Evolutionary conservation across 805 yeast genomes (phyloP), one percentile per base, ranked within the genome.

Genomic region (Teunomyces aglyptinius): DNA sequence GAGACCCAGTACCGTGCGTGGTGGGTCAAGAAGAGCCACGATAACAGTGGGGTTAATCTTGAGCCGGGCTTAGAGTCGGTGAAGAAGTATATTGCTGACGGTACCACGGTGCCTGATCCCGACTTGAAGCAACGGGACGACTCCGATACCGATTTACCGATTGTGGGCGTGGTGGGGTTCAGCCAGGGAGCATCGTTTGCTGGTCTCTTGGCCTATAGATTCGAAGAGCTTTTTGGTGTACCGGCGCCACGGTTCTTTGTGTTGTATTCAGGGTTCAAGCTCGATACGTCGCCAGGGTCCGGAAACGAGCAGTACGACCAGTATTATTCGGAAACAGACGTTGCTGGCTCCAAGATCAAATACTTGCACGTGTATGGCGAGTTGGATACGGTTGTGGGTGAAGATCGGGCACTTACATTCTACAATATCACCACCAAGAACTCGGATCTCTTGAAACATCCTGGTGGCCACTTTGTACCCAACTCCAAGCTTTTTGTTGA

Each of bases 401-500:
- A 82, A 22, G 85, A 80, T 20, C 75, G 96, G 57, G 78, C 91
- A 0, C 70, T 80, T 67, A 73, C 75, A 19, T 70, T 94, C 35
- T 81, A 77, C 47, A 60, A 71, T 15, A 44, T 49, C 19, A 50
- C 61, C 42, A 60, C 61, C 48, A 76, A 78, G 13, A 65, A 76
- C 32, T 80, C 85, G 44, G 77, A 78, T 44, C 69, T 86, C 5
- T 72, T 85, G 49, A 85, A 80, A 52, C 99, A 92, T 59, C 97
- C 97, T 7, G 98, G 99, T 50, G 97, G 98, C 1, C 99, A 92
- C 61, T 90, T 86, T 69, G 96, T 92, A 40, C 99, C 98, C 24
- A 89, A 89, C 66, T 85, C 90, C 42, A 87, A 86, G 64, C 41
- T 62, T 12, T 57, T 65, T 49, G 62, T 71, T 1, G 72, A 68